Evolutionary conservation across 805 yeast species (phyloP), one percentile per base, ranked within the genome.

Genomic region (Kazachstania martiniae): DNA sequence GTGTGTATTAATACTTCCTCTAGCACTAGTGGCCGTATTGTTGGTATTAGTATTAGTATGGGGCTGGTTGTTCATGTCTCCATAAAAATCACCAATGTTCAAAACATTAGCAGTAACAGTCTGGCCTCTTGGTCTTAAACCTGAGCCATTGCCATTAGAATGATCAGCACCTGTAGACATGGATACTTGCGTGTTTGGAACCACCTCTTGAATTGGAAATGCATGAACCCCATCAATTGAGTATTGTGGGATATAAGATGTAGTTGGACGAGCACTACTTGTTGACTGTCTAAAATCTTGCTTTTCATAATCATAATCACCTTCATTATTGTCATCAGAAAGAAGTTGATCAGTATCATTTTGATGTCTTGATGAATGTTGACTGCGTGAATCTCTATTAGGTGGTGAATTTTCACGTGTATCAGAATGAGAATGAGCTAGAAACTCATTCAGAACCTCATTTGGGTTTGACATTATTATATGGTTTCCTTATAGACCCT

Each of bases 191-290:
- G 56, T 40, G 32, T 49, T 51, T 15, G 54, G 56, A 3, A 47
- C 45, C 21, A 51, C 56, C 31, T 51, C 53, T 26, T 47, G 52
- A 10, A 49, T 44, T 2, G 50, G 47, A 25, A 30, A 48, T 8
- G 25, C 13, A n/a, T 23, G 10, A 7, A 8, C 9, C 21, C 34
- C 37, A 17, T 30, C 37, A n/a, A 36, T 36, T n/a, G 39, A 17
- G 16, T 44, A 42, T 26, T 46, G 46, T 10, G 49, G 56, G 13
- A 47, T 41, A 26, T 50, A 49, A 5, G 39, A 24, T 3, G 37
- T 29, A 3, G 34, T 33, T 3, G 37, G 39, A 6, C 8, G 6
- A 7, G 25, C 10, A 23, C 13, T 4, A 16, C 8, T 4, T 8
- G 7, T 19, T 10, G 21, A 19, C 21, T 10, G 7, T 7, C 10